Evolutionary conservation across 208 protist species (phyloP).

Genomic region (Acanthamoeba royreba): DNA sequence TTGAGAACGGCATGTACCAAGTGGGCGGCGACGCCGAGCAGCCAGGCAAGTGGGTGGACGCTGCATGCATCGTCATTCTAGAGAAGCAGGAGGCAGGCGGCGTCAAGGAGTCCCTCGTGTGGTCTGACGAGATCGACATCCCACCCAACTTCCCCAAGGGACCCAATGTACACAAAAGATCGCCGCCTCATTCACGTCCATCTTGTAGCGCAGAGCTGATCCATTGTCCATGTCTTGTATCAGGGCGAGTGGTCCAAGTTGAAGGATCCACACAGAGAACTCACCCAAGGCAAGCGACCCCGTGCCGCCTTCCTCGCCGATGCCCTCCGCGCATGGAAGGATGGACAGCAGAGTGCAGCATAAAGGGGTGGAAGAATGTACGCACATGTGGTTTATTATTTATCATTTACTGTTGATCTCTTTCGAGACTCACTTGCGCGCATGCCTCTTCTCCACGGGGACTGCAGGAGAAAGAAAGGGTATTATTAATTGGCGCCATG

Average conservation of each 20-base stretch:
- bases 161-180: neutral
- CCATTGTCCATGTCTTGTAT: neutral
- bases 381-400: neutral
- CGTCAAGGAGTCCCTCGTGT: neutral
- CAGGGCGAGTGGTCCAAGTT: neutral
- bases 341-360: neutral
- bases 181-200: too few relatives aligned
- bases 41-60: neutral
- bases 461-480: neutral
- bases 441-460: conserved; percentile 13
- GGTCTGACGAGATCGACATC: neutral
- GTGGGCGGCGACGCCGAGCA: neutral
- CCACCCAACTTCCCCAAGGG: neutral
- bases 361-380: too few relatives aligned
- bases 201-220: too few relatives aligned
- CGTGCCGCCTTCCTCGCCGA: neutral
- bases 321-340: neutral
- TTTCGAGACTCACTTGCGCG: neutral
- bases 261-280: neutral
- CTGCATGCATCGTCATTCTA: neutral
- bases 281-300: neutral
- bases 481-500: neutral
- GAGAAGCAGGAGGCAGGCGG: neutral
- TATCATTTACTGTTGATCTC: neutral
- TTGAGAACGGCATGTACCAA: neutral